Percentiles rank a stretch among this genome's conserved stretches.
Conservation (phyloP, 306 rosid genomes). For the Hippophae tibetana region DNA sequence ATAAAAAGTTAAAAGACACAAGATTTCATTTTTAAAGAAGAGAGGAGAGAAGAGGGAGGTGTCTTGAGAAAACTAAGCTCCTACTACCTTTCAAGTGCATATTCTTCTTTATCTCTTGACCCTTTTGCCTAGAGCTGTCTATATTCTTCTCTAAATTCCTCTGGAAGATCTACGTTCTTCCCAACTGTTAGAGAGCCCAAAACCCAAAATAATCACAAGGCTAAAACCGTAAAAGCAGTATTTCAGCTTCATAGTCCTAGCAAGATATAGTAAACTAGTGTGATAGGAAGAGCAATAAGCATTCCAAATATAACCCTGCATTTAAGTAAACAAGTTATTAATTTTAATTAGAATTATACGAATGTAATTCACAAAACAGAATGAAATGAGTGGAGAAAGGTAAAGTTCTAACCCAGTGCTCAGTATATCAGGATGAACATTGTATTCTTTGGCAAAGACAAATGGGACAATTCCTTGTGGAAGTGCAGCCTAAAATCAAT, state of each 20-base stretch:
- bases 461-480: constrained; percentile 92
- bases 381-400: neutral
- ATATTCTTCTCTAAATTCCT: too few species aligned
- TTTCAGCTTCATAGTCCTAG: constrained; percentile 54
- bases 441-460: constrained; percentile 86
- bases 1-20: too few species aligned
- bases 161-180: too few species aligned
- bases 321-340: neutral
- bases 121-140: too few species aligned
- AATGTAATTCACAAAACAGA: neutral
- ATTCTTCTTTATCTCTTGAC: too few species aligned
- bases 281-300: constrained; percentile 75
- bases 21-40: too few species aligned
- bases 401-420: constrained; percentile 63
- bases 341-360: neutral
- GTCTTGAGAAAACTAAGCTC: too few species aligned
- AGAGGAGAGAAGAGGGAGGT: too few species aligned
- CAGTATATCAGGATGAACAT: constrained; percentile 77
- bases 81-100: too few species aligned
- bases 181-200: too few species aligned
- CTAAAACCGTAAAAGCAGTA: too few species aligned
- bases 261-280: constrained; percentile 66
- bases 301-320: constrained; percentile 82
- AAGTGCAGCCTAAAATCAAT: constrained; percentile 55
- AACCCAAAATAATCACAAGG: too few species aligned